These are phyloP conservation scores for Fusarium sp. DNA, from an alignment of 2,329 filamentous ascomycete genomes.

Conservation along the genomic window DNA sequence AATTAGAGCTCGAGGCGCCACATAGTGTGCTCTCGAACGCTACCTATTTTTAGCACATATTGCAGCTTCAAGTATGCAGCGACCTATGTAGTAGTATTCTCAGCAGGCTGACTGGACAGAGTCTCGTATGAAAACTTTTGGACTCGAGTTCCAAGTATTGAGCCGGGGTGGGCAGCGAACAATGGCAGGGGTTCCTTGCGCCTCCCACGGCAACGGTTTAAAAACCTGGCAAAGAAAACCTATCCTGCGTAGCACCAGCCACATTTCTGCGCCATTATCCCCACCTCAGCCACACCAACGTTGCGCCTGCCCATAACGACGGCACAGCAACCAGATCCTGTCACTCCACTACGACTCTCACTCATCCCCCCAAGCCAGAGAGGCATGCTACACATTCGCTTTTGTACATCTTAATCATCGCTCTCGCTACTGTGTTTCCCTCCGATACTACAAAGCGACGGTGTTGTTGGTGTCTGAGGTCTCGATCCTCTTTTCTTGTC, in stretches of 20 bases:
- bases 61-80: no score
- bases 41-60: no score
- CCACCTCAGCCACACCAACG: constrained; percentile 12
- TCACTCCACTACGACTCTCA: constrained; percentile 20
- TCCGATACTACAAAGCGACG: constrained; percentile 4
- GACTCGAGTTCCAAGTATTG: not conserved
- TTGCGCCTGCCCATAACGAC: constrained; percentile 31
- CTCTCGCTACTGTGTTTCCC: constrained; percentile 1
- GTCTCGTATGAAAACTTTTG: no score
- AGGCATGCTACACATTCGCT: constrained; percentile 36
- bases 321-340: constrained; percentile 41
- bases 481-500: not conserved
- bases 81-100: no score
- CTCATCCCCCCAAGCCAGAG: constrained; percentile 20
- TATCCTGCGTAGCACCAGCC: constrained; percentile 20
- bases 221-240: not conserved
- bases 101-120: no score
- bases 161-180: not conserved
- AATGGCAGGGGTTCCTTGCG: constrained; percentile 6
- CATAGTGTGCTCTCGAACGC: no score
- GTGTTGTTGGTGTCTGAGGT: constrained; percentile 12
- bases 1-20: no score
- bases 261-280: constrained; percentile 13
- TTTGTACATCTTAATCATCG: constrained; percentile 12
- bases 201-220: constrained; percentile 30